Evolutionary conservation across 345 rosid species (phyloP).

Genomic region (Iberis pinnata): DNA sequence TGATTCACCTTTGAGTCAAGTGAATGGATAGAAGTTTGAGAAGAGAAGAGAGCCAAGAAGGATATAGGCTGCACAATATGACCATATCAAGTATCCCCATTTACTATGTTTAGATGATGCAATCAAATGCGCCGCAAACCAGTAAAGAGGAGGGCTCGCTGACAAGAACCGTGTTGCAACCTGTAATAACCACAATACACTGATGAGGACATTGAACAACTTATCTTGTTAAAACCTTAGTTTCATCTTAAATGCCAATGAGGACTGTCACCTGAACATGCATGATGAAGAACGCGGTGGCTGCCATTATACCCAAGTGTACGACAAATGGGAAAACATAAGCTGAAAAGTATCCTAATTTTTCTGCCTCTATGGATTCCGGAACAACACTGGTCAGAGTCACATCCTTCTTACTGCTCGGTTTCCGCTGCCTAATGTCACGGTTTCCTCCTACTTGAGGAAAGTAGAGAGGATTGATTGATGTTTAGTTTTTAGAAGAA

Average conservation of each 20-base stretch:
- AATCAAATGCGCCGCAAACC: constrained; percentile 64
- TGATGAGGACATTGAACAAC: constrained; percentile 2
- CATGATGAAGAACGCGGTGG: constrained; percentile 76
- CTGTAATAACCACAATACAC: constrained; percentile 36
- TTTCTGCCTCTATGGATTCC: constrained; percentile 29
- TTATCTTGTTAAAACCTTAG: constrained; percentile 3
- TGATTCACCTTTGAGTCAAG: constrained; percentile 33
- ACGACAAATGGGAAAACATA: constrained; percentile 56
- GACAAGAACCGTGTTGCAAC: constrained; percentile 89
- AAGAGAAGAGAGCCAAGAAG: constrained; percentile 80
- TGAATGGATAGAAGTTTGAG: constrained; percentile 86
- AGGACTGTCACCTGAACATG: constrained; percentile 70
- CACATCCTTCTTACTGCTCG: constrained; percentile 24
- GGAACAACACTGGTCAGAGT: constrained; percentile 6
- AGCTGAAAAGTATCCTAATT: constrained; percentile 39
- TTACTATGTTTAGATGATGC: constrained; percentile 29
- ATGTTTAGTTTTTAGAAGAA: neutral
- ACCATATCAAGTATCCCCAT: constrained; percentile 68
- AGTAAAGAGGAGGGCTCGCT: constrained; percentile 75
- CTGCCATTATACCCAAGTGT: constrained; percentile 66
- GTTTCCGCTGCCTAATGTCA: constrained; percentile 52
- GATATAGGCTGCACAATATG: constrained; percentile 61
- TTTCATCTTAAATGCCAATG: neutral
- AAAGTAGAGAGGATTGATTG: neutral
- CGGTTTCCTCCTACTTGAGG: constrained; percentile 32